Base-by-base conservation (phyloP, 257 asterid species). In the Capsicum chinense region DNA sequence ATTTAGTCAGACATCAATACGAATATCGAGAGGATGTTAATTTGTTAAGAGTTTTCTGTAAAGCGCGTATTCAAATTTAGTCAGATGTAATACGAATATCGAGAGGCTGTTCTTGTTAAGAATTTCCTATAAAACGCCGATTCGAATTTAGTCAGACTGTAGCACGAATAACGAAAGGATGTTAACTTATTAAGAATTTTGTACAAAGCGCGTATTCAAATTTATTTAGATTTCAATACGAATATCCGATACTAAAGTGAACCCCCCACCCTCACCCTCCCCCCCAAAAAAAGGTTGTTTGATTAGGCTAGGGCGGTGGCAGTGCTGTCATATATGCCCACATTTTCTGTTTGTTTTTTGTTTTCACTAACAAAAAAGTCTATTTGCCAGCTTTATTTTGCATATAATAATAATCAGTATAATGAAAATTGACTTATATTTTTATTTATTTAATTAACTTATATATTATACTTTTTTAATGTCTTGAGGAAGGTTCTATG, bases 311-410 rank as follows among this genome's bases (percentile, higher is more conserved):
- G 6, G 81, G 5, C 63, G 63, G 81, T 52, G 63, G 63, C 79
- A 69, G 35, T 69, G 76, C 26, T 26, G 67, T 76, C 19, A 52
- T 21, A 19, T 7, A 14, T 0, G 7, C 7, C 44, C 59, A 71
- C 5, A 10, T 47, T 47, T 47, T 47, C 39, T 71, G 1, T 19
- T 47, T 7, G 7, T 64, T 6, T 71, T 71, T 47, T 71, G 39
- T 71, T 13, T 71, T 71, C 33, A 2, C 12, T 1, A 5, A 64
- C 12, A 68, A n/a, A 71, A 70, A 10, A 71, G 17, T 71, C 56
- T 58, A 1, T 59, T 78, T 83, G 83, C 85, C 89, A 85, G 83
- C 83, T 84, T 78, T 74, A 68, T 68, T 66, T 58, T 48, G 56
- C 83, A 81, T 84, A 62, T 10, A 26, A 47, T 84, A 89, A 47